Evolutionary conservation across 768 basidiomycete species (phyloP).

Genomic region (Strobilomyces confusus): DNA sequence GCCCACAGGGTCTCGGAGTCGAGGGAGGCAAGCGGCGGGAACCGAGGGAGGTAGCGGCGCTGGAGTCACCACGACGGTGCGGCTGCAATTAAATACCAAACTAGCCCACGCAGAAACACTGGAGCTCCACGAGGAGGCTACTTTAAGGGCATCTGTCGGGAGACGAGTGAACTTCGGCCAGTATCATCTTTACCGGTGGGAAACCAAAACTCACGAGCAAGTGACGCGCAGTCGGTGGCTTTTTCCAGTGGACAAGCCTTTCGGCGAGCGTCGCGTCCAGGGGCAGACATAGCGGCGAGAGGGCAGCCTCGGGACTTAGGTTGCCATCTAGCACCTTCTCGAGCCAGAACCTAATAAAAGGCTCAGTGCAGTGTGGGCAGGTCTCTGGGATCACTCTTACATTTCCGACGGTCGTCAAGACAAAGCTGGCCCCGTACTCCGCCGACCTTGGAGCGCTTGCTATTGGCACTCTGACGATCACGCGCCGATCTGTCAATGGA

Average conservation of each 20-base stretch:
- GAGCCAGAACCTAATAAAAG: not conserved
- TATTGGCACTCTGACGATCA: not conserved
- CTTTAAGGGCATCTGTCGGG: not conserved
- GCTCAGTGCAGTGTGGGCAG: not conserved
- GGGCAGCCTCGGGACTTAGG: not conserved
- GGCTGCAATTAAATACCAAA: not conserved
- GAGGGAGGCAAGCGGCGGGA: not conserved
- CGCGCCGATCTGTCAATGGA: not conserved
- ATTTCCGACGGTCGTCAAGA: not conserved
- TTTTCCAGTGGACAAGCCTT: not conserved
- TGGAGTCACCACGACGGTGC: not conserved
- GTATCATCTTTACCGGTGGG: not conserved
- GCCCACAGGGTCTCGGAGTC: not conserved
- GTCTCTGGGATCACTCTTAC: not conserved
- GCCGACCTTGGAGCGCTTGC: not conserved
- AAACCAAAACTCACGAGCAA: not conserved
- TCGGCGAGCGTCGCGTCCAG: too few relatives aligned
- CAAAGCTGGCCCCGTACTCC: not conserved
- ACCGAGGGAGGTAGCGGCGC: not conserved
- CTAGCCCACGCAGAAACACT: not conserved
- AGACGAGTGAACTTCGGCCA: not conserved
- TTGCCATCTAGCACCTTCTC: not conserved
- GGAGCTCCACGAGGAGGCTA: not conserved
- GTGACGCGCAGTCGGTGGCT: too few relatives aligned
- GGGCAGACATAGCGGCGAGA: not conserved